Evolutionary conservation across 768 basidiomycete genomes (phyloP).

Genomic region (Rhizopogon vinicolor): DNA sequence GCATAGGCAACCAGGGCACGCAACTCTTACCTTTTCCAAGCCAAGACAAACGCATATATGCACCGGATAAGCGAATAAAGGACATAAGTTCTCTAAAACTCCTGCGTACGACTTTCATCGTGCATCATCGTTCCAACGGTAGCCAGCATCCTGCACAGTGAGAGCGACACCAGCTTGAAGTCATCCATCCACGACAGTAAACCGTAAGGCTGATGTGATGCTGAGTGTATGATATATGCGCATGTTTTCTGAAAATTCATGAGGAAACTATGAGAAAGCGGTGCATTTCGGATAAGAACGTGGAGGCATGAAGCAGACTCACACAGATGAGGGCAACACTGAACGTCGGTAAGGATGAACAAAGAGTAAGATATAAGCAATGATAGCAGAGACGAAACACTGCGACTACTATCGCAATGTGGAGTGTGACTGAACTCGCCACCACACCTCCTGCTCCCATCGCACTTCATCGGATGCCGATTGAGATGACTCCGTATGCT

Average conservation of each 20-base stretch:
- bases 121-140: neutral
- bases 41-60: neutral
- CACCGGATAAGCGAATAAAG: neutral
- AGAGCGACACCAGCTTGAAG: neutral
- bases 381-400: neutral
- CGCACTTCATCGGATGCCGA: conserved; percentile 15
- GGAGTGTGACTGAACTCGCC: neutral
- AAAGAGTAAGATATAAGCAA: neutral
- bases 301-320: conserved; percentile 5
- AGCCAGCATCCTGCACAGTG: neutral
- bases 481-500: conserved; percentile 8
- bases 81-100: neutral
- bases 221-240: neutral
- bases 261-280: conserved; percentile 15
- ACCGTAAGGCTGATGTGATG: too few species aligned
- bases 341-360: conserved; percentile 2
- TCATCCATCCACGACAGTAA: neutral
- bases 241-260: neutral
- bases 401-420: neutral
- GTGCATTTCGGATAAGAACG: conserved; percentile 14
- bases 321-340: neutral
- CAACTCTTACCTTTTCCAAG: neutral
- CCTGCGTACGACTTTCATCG: neutral
- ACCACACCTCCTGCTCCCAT: conserved; percentile 9
- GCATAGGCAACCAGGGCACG: neutral